Evolutionary conservation across 2,329 filamentous ascomycete species (phyloP).

Genomic region (Diplodia mutila): DNA sequence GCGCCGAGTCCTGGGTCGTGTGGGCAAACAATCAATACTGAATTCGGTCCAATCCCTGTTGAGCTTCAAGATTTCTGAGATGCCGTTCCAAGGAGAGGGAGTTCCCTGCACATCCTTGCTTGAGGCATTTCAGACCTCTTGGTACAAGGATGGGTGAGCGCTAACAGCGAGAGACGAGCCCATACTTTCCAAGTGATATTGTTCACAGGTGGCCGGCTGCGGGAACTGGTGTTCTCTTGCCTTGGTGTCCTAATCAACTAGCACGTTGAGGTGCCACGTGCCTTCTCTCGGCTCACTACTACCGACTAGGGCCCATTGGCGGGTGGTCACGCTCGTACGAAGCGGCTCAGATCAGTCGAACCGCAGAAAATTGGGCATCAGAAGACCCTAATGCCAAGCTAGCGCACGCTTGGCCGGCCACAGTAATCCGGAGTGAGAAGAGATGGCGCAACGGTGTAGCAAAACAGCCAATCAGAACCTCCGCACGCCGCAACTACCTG

Average conservation of each 20-base stretch:
- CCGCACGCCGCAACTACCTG: constrained; percentile 16
- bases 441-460: neutral
- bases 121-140: no score
- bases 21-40: no score
- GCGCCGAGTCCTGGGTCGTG: neutral
- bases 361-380: neutral
- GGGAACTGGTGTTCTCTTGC: no score
- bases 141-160: no score
- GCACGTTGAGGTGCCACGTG: neutral
- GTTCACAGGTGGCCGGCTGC: no score
- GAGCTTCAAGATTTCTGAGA: no score
- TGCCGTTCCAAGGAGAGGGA: no score
- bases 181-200: neutral
- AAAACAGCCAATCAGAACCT: constrained; percentile 1
- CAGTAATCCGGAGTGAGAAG: neutral
- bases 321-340: neutral
- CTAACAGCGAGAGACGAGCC: neutral
- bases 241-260: neutral
- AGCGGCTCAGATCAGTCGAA: neutral
- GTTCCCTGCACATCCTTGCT: no score
- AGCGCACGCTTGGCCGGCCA: neutral
- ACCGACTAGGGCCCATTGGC: no score
- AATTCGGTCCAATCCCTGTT: no score
- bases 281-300: neutral
- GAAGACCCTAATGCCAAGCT: neutral